Conservation (phyloP, 805 yeast species). For the Cyberlindnera galapagoensis region DNA sequence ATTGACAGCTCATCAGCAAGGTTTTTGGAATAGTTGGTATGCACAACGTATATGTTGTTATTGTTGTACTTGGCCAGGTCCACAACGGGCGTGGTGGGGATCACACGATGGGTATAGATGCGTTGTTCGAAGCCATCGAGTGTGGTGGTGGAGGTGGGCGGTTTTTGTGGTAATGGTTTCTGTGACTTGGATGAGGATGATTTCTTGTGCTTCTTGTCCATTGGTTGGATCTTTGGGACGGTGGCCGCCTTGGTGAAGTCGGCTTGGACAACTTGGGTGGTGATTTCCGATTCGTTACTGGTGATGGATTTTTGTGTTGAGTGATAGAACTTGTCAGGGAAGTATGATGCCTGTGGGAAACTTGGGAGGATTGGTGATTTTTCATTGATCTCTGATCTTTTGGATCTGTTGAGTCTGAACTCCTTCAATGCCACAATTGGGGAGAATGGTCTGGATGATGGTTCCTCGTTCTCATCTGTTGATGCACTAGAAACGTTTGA, state of each 20-base stretch:
- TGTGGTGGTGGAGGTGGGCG: slow-evolving; percentile 2
- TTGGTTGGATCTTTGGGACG: slow-evolving; percentile 16
- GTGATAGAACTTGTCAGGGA: slow-evolving; percentile 6
- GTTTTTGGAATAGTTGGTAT: slow-evolving; percentile 23
- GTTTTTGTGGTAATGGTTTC: slow-evolving; percentile 19
- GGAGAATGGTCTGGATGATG: slow-evolving; percentile 14
- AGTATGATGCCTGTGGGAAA: slow-evolving; percentile 17
- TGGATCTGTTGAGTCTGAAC: slow-evolving; percentile 16
- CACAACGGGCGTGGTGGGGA: slow-evolving; percentile 17
- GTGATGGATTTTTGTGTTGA: slow-evolving; percentile 4
- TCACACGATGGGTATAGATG: slow-evolving; percentile 12
- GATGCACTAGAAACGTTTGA: slow-evolving; percentile 6
- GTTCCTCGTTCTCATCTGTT: slow-evolving; percentile 1
- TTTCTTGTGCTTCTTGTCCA: slow-evolving; percentile 5
- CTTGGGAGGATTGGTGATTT: slow-evolving; percentile 19
- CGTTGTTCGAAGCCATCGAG: slow-evolving; percentile 18
- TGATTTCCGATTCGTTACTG: slow-evolving; percentile 3
- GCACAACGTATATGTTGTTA: slow-evolving; percentile 18
- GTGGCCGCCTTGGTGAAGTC: slow-evolving; percentile 3
- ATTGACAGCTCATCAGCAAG: slow-evolving; percentile 32
- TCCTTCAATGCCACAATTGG: slow-evolving; percentile 22
- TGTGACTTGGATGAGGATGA: not conserved
- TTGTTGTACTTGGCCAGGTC: slow-evolving; percentile 8
- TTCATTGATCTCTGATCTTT: slow-evolving; percentile 8
- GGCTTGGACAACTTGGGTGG: slow-evolving; percentile 10